These are phyloP conservation scores for Hibiscus tridactylites DNA, from an alignment of 345 rosid species.

Conservation along the genomic window DNA sequence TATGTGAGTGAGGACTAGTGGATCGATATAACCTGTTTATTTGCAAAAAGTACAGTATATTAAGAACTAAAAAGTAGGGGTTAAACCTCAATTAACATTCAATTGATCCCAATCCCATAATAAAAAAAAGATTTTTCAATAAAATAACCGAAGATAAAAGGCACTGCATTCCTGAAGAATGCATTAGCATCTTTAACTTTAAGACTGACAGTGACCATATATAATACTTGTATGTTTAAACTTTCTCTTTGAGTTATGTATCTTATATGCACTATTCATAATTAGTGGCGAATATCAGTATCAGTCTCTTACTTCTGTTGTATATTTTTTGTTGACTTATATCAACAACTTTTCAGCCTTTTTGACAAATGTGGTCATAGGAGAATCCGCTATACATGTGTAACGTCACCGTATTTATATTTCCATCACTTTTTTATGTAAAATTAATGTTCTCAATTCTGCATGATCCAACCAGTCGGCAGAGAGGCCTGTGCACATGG, in stretches of 20 bases:
- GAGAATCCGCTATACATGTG: background rate
- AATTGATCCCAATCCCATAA: background rate
- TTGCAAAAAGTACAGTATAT: background rate
- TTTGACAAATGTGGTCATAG: background rate
- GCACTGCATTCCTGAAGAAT: background rate
- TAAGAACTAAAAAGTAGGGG: background rate
- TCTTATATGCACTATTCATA: background rate
- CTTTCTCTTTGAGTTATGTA: background rate
- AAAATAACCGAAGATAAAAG: background rate
- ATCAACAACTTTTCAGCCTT: background rate
- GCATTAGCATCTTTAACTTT: background rate
- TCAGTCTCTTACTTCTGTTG: background rate
- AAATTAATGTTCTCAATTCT: too few relatives aligned
- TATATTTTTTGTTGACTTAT: background rate
- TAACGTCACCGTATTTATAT: too few relatives aligned
- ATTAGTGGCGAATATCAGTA: conserved; percentile 10
- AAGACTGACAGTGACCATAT: background rate
- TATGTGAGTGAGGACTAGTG: background rate
- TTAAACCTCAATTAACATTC: background rate
- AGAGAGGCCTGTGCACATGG: background rate
- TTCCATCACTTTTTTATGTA: too few relatives aligned
- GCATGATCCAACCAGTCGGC: background rate
- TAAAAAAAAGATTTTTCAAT: background rate
- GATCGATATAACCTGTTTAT: background rate
- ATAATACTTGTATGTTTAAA: background rate